Evolutionary conservation across 1,284 basidiomycete species (phyloP).

Genomic region (Anthracocystis setariae): DNA sequence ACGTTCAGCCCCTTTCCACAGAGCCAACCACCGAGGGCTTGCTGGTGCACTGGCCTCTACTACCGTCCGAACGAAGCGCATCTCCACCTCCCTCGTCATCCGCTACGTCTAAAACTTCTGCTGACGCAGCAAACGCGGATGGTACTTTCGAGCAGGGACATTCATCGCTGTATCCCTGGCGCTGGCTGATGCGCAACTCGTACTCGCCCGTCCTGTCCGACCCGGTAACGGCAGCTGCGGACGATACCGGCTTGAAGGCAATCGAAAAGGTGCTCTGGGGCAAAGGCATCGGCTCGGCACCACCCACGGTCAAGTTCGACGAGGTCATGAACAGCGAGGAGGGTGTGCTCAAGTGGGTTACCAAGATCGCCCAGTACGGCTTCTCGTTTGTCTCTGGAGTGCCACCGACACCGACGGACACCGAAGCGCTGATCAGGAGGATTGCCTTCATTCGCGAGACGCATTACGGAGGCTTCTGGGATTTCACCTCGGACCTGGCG

Average conservation of each 20-base stretch:
- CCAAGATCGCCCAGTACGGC: constrained; percentile 79
- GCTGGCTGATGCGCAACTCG: constrained; percentile 79
- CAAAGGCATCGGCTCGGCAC: constrained; percentile 77
- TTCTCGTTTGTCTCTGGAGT: constrained; percentile 88
- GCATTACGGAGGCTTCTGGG: constrained; percentile 93
- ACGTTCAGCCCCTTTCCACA: constrained; percentile 76
- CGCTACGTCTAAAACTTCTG: constrained; percentile 6
- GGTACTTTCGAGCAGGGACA: constrained; percentile 69
- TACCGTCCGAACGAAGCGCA: constrained; percentile 33
- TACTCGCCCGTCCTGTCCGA: constrained; percentile 75
- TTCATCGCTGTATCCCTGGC: constrained; percentile 84
- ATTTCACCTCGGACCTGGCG: constrained; percentile 90
- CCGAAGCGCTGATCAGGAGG: constrained; percentile 79
- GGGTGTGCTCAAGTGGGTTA: constrained; percentile 83
- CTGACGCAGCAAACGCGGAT: neutral
- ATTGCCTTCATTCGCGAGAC: constrained; percentile 93
- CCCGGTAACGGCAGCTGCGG: constrained; percentile 71
- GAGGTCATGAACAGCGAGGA: constrained; percentile 79
- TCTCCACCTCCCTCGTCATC: neutral
- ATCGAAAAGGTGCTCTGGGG: constrained; percentile 76
- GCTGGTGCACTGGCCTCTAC: constrained; percentile 73
- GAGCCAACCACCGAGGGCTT: constrained; percentile 74
- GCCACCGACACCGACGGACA: constrained; percentile 82
- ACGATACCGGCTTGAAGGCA: constrained; percentile 27
- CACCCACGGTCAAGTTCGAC: constrained; percentile 80